Base-by-base conservation (phyloP, 805 yeast species). In the Cyberlindnera suaveolens region DNA sequence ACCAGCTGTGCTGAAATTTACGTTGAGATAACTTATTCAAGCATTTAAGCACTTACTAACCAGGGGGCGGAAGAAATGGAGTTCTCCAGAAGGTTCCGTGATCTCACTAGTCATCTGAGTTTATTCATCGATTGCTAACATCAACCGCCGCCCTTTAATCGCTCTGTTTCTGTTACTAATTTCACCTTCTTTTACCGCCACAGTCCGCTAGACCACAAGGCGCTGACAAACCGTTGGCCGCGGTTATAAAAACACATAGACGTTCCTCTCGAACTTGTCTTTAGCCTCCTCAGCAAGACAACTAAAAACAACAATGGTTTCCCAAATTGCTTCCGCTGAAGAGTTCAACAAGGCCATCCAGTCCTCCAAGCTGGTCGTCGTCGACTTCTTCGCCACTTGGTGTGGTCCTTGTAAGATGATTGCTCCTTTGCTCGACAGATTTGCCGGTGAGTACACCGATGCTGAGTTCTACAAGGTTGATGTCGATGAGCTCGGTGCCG, bases 401-500 rank as follows among this genome's bases (percentile, higher is more conserved):
- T 91, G 99, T 70, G 97, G 97, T 56, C 98, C 99, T 49, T 91
- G 99, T 76, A 93, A 91, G 77, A 86, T 86, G 80, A 84, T 93
- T 68, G 90, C 96, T 43, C 99, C 99, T 57, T 71, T 87, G 71
- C 71, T 91, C 56, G 96, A 90, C 62, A 83, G 84, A 66, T 82
- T 90, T 61, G 71, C 89, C 35, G 63, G 62, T 38, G 69, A 72
- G 59, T 82, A 81, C 77, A 51, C 80, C 26, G 67, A 71, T 16
- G 87, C 83, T 56, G 77, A 74, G 56, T 91, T 93, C 77, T 74
- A 77, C 78, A 89, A 91, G 76, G 80, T 93, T 43, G 98, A 91
- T 61, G 96, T 90, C 50, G 98, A 93, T 63, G 81, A 81, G 65
- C 74, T 86, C 53, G 78, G 79, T 35, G 80, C 77, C 27, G 78